phyloP scores from a whole-genome alignment of 73 alveolate genomes.

The Stentor coeruleus region DNA sequence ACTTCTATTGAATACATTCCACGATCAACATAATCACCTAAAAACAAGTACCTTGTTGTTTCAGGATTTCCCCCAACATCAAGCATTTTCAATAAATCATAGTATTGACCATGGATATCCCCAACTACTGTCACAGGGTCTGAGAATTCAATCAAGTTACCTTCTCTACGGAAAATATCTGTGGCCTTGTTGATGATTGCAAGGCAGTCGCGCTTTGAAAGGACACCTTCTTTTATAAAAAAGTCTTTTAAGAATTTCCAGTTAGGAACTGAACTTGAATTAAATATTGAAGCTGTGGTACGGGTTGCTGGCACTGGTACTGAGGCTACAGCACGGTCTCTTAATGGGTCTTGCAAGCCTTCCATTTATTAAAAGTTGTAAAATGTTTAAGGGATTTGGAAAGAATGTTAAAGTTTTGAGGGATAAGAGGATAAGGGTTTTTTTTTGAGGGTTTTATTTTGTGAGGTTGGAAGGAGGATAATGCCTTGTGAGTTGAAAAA shows the following conservation, averaged over 20 bases:
- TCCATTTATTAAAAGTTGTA: too few species aligned
- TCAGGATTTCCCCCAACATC: slow-evolving; percentile 91
- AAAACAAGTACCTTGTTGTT: slow-evolving; percentile 83
- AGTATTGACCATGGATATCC: slow-evolving; percentile 88
- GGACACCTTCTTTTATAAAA: slow-evolving; percentile 56
- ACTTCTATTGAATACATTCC: slow-evolving; percentile 77
- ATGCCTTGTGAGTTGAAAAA: too few species aligned
- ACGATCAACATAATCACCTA: slow-evolving; percentile 95
- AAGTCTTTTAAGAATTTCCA: slow-evolving; percentile 59
- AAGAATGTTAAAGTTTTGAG: too few species aligned
- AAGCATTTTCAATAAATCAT: slow-evolving; percentile 92
- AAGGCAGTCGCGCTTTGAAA: slow-evolving; percentile 43
- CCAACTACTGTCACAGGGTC: slow-evolving; percentile 96
- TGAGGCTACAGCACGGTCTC: slow-evolving; percentile 36
- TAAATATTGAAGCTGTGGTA: slow-evolving; percentile 38
- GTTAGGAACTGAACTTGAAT: slow-evolving; percentile 44
- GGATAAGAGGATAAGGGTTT: too few species aligned
- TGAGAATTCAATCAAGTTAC: slow-evolving; percentile 60
- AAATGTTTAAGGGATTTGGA: too few species aligned
- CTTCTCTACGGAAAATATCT: slow-evolving; percentile 59
- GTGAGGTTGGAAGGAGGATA: too few species aligned
- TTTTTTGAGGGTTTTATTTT: too few species aligned
- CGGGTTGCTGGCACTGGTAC: slow-evolving; percentile 40
- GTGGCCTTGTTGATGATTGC: slow-evolving; percentile 24
- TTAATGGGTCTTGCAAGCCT: slow-evolving; percentile 33